Conservation (phyloP, 2,329 filamentous ascomycete genomes). For the Geoglossum cookeanum region DNA sequence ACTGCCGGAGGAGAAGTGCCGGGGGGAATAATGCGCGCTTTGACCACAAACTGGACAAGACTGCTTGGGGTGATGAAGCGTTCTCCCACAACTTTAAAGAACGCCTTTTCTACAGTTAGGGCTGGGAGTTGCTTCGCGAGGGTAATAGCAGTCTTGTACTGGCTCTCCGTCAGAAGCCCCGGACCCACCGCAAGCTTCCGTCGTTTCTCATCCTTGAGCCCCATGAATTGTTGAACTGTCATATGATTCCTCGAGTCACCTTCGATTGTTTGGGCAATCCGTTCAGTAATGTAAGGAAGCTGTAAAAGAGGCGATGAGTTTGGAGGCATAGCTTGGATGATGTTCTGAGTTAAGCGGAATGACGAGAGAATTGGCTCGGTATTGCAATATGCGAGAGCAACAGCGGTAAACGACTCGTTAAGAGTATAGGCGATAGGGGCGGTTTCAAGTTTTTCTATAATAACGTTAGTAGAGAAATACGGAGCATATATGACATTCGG, state of each 20-base stretch:
- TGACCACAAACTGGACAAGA: conserved; percentile 84
- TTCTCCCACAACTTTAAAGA: conserved; percentile 97
- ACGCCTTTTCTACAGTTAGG: conserved; percentile 73
- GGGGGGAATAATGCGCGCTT: conserved; percentile 82
- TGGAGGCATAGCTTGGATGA: conserved; percentile 79
- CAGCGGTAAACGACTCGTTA: conserved; percentile 71
- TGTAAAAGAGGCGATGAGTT: conserved; percentile 75
- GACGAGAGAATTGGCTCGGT: conserved; percentile 65
- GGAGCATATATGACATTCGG: neutral
- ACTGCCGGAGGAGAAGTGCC: conserved; percentile 56
- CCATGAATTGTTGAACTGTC: conserved; percentile 77
- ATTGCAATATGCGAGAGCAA: conserved; percentile 72
- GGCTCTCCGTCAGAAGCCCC: conserved; percentile 48
- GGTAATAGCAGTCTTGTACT: conserved; percentile 56
- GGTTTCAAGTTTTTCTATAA: conserved; percentile 61
- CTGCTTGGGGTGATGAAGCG: conserved; percentile 81
- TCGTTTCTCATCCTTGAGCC: conserved; percentile 54
- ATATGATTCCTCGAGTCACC: conserved; percentile 52
- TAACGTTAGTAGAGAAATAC: conserved; percentile 9
- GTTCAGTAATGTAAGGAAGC: conserved; percentile 65
- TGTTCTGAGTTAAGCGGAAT: conserved; percentile 63
- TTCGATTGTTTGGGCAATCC: conserved; percentile 47
- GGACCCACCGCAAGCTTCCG: conserved; percentile 50
- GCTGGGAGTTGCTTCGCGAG: conserved; percentile 73
- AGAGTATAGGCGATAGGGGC: conserved; percentile 72